Evolutionary conservation across 2,329 filamentous ascomycete species (phyloP), one percentile per base, ranked within the genome.

Genomic region (Nemania serpens): DNA sequence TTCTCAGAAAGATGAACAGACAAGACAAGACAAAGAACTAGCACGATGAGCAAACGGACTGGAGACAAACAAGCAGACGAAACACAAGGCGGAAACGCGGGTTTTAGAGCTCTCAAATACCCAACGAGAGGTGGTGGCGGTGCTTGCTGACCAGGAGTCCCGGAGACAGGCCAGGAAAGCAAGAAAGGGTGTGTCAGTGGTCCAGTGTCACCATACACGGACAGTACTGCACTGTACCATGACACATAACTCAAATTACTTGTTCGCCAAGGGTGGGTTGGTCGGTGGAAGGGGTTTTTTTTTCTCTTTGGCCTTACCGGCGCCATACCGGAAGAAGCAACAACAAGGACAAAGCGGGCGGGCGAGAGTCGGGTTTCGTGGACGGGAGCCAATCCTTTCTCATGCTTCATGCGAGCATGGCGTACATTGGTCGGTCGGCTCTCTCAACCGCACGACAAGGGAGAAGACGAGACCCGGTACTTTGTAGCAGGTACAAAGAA

Each of bases 201-300:
- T 29, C 25, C 3, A 7, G 3, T 29, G 25, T 29, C 25, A 29
- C 25, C 25, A 29, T 29, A 29, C 25, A 29, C 25, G 25, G 25
- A 29, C 54, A 61, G 57, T 66, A 61, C 48, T 58, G 65, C 61
- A 52, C 25, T 3, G 25, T 63, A 59, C 65, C 54, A 62, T 64
- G 64, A 64, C 62, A 66, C 54, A 65, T 58, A 68, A 64, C 59
- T 65, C 63, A 66, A 65, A 67, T 67, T 61, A 67, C 52, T 59
- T 25, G 17, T 5, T 52, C 15, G 58, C 61, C 55, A 59, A 63
- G 55, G 46, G 60, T 63, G 58, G 62, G 55, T 43, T 59, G 34
- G 49, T 25, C 45, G 43, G 48, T 50, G 51, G 22, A 62, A 47
- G 58, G 62, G 55, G 54, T 42, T 49, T 45, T 58, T 58, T 57